These are phyloP conservation scores for Populus ilicifolia DNA, from an alignment of 345 rosid genomes.

Conservation along the genomic window DNA sequence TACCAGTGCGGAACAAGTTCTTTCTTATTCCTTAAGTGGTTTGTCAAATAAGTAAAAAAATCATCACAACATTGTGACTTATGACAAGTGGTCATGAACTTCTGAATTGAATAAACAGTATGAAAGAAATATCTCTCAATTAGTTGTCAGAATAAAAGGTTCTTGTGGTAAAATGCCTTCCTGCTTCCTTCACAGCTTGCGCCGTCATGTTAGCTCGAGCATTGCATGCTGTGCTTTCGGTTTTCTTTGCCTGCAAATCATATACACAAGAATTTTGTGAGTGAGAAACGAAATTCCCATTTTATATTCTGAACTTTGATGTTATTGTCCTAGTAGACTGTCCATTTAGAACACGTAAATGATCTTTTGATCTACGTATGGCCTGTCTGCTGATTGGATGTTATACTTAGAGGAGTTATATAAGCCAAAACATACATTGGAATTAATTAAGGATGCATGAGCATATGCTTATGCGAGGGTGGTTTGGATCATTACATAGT, in stretches of 20 bases:
- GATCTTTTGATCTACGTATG: background rate
- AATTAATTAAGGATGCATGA: background rate
- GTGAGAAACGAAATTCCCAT: slow-evolving; percentile 1
- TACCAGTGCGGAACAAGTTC: background rate
- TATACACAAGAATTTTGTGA: background rate
- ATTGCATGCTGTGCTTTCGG: slow-evolving; percentile 46
- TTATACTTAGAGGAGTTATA: too few species aligned
- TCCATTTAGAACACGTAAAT: background rate
- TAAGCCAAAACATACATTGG: background rate
- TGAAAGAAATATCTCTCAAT: background rate
- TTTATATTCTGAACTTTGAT: background rate
- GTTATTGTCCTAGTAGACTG: background rate
- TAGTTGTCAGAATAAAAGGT: slow-evolving; percentile 2
- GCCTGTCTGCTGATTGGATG: background rate
- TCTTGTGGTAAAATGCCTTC: background rate
- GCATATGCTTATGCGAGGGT: background rate
- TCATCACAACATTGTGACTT: background rate
- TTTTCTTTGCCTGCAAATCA: slow-evolving; percentile 61
- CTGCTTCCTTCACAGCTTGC: background rate
- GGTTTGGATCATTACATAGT: slow-evolving; percentile 48
- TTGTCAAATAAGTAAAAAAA: background rate
- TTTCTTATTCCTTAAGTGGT: background rate
- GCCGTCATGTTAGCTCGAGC: slow-evolving; percentile 29
- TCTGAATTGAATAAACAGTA: background rate
- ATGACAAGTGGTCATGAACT: background rate